Conservation (phyloP, 495 filamentous ascomycete genomes). For the Umbilicaria muhlenbergii region DNA sequence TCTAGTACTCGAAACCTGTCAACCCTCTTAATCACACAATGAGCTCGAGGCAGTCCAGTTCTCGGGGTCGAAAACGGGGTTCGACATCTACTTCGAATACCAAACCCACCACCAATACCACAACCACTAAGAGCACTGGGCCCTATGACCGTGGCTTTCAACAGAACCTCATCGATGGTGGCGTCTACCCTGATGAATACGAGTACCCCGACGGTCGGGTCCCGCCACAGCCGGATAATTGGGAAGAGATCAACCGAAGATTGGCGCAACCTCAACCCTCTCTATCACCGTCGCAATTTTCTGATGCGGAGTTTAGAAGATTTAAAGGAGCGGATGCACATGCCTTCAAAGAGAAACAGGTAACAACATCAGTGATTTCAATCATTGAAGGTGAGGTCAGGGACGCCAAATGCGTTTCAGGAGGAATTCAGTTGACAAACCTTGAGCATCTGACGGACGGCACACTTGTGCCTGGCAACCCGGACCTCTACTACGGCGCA, state of each 20-base stretch:
- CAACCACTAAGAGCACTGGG: slow-evolving; percentile 5
- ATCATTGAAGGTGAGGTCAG: no score
- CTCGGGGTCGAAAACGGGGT: slow-evolving; percentile 1
- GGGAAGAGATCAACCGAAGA: no score
- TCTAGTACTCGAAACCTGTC: slow-evolving; percentile 11
- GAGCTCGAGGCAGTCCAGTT: slow-evolving; percentile 3
- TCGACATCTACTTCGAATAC: slow-evolving; percentile 3
- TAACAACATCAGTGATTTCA: no score
- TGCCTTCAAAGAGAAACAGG: no score
- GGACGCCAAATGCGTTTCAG: not conserved
- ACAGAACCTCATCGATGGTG: no score
- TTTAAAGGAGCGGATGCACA: no score
- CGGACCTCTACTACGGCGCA: slow-evolving; percentile 4
- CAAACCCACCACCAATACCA: slow-evolving; percentile 9
- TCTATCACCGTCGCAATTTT: no score
- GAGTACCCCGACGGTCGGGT: no score
- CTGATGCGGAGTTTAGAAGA: no score
- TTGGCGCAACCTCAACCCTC: no score
- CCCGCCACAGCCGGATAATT: no score
- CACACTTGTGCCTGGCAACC: slow-evolving; percentile 3
- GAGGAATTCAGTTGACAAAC: slow-evolving; percentile 18
- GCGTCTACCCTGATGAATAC: no score
- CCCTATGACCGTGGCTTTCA: not conserved
- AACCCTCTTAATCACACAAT: slow-evolving; percentile 5
- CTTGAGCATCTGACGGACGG: slow-evolving; percentile 18